Evolutionary conservation across 805 yeast species (phyloP).

Genomic region (Grigorovia transvaalensis): DNA sequence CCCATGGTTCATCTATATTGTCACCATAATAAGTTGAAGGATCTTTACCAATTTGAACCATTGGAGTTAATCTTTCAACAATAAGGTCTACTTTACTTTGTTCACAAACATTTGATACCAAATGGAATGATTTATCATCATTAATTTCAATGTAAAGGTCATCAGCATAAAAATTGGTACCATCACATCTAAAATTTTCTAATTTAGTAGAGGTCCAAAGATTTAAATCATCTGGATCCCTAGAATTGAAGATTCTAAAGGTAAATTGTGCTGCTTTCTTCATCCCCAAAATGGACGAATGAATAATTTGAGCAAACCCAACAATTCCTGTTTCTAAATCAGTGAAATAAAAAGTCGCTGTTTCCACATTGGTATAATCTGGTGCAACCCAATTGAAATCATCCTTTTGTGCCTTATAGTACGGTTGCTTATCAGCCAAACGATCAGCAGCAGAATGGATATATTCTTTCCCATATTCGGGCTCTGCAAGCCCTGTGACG

Average conservation of each 20-base stretch:
- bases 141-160: slow-evolving; percentile 52
- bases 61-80: slow-evolving; percentile 54
- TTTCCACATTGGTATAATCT: slow-evolving; percentile 81
- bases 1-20: slow-evolving; percentile 83
- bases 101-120: slow-evolving; percentile 54
- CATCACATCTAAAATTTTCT: slow-evolving; percentile 64
- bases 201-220: slow-evolving; percentile 89
- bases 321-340: slow-evolving; percentile 49
- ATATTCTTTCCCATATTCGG: slow-evolving; percentile 89
- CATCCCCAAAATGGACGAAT: slow-evolving; percentile 81
- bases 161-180: slow-evolving; percentile 72
- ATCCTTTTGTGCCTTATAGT: slow-evolving; percentile 43
- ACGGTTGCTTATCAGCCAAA: slow-evolving; percentile 48
- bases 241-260: slow-evolving; percentile 53
- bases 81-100: slow-evolving; percentile 63
- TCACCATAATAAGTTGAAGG: slow-evolving; percentile 85
- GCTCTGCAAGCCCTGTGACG: slow-evolving; percentile 94
- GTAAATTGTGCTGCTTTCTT: slow-evolving; percentile 91
- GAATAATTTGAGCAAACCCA: slow-evolving; percentile 92
- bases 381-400: slow-evolving; percentile 76
- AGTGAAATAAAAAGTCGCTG: slow-evolving; percentile 82
- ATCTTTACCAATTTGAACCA: slow-evolving; percentile 82
- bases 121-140: slow-evolving; percentile 42
- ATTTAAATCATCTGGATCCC: slow-evolving; percentile 18
- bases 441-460: slow-evolving; percentile 71